Base-by-base conservation (phyloP, 768 basidiomycete genomes). In the Mrakia hoshinonis region DNA sequence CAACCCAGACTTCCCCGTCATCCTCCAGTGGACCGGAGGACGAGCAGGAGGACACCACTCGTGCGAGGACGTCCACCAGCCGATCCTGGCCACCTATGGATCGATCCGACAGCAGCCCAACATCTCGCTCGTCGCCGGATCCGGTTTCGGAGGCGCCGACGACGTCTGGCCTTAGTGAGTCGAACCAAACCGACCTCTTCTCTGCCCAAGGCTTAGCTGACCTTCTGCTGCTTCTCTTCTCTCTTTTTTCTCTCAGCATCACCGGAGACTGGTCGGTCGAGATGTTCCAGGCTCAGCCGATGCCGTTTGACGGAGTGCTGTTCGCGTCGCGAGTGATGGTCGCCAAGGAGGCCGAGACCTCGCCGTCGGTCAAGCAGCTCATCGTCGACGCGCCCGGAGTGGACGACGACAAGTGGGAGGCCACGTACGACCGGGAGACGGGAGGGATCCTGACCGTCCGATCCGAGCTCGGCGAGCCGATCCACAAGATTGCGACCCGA, bases 1-100 rank as follows among this genome's bases (percentile, higher is more conserved):
- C 67, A 93, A 97, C 80, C 89, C 95, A 39, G 88, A 92, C 81
- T 98, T 91, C 84, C 95, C 96, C 11, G 87, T 99, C 80, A 94
- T 99, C 80, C 83, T 97, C 74, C 96, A 98, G 78, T 98, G 96
- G 96, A 99, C 96, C 63, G 96, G 96, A 76, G 96, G 96, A 46
- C 92, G 96, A 75, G 96, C 94, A 24, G 96, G 96, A 73, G 96
- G 96, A 63, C 96, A 99, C 76, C 96, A 98, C 82, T 94, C 91
- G 3, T 98, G 87, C 80, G 96, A 99, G 79, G 96, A 99, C 79
- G 94, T 98, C 86, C 95, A 97, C 77, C 92, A 94, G 79, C 95
- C 96, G 0, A 86, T 97, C 75, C 83, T 98, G 63, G 82, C 88
- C 48, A 97, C 94, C 0, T 99, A 99, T 79, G 85, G 87, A 47